Percentiles rank a stretch among this genome's conserved stretches.
phyloP scores from a whole-genome alignment of 352 stramenopile genomes.

The Globisporangium viniferum region DNA sequence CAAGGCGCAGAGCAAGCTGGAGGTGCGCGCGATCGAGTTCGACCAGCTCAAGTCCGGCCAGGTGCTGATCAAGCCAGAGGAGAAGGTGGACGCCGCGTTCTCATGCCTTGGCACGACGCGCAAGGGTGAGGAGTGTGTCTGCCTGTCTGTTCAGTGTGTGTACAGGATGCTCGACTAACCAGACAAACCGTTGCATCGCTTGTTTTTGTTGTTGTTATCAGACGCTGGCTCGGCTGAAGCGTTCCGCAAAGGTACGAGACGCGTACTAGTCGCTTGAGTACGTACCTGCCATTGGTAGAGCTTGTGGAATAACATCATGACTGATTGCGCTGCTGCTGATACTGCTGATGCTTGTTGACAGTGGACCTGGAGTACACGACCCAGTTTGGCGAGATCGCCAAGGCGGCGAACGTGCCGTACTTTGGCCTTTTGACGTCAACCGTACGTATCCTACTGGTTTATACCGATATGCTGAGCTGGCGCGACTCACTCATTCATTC shows the following conservation, averaged over 20 bases:
- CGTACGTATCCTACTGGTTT: slow-evolving; percentile 23
- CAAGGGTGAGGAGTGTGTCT: slow-evolving; percentile 28
- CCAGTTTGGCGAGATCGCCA: slow-evolving; percentile 47
- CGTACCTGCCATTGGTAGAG: neutral
- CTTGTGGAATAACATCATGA: neutral
- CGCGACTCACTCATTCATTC: neutral
- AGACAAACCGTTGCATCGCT: no score
- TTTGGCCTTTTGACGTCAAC: slow-evolving; percentile 61
- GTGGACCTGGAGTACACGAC: slow-evolving; percentile 71
- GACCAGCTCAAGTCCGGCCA: slow-evolving; percentile 38
- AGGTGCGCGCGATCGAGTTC: slow-evolving; percentile 57
- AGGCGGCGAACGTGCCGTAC: slow-evolving; percentile 45
- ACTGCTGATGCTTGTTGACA: slow-evolving; percentile 16
- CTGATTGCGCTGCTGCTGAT: slow-evolving; percentile 6
- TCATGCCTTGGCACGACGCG: slow-evolving; percentile 72
- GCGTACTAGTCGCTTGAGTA: neutral
- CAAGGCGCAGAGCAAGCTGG: slow-evolving; percentile 42
- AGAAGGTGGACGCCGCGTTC: slow-evolving; percentile 65
- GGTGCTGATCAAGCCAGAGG: slow-evolving; percentile 14
- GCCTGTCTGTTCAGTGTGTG: neutral
- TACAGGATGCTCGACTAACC: no score
- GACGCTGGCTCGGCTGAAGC: slow-evolving; percentile 59
- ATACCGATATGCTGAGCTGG: neutral
- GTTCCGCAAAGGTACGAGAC: slow-evolving; percentile 55
- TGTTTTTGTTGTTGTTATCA: neutral